A percentile compares a stretch with the other conserved stretches of the same genome.
Evolutionary conservation across 768 basidiomycete species (phyloP).

Genomic region (Candolleomyces eurysporus): DNA sequence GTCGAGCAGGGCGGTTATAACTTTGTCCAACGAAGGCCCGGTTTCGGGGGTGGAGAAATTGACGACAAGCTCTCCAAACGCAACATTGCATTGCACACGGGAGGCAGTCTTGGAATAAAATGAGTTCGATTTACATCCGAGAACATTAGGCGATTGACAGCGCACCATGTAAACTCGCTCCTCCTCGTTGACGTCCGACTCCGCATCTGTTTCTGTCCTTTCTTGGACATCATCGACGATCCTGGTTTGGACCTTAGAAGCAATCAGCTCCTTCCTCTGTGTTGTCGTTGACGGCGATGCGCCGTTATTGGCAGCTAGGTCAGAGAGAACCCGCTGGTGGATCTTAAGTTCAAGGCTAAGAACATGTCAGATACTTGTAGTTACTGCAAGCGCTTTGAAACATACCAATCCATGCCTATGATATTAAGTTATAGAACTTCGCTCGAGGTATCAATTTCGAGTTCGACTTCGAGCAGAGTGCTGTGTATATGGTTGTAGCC

Average conservation of each 20-base stretch:
- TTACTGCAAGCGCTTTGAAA: neutral
- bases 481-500: too few species aligned
- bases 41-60: slow-evolving; percentile 53
- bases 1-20: slow-evolving; percentile 61
- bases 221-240: slow-evolving; percentile 17
- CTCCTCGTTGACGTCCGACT: slow-evolving; percentile 20
- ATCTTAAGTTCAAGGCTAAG: slow-evolving; percentile 78
- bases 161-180: slow-evolving; percentile 55
- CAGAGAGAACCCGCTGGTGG: slow-evolving; percentile 70
- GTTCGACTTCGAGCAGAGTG: too few species aligned
- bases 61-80: slow-evolving; percentile 75
- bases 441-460: too few species aligned
- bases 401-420: neutral
- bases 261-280: slow-evolving; percentile 51
- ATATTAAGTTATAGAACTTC: neutral
- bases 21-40: slow-evolving; percentile 49
- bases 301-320: slow-evolving; percentile 53
- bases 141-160: neutral
- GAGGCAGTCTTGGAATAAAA: slow-evolving; percentile 53
- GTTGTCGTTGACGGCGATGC: slow-evolving; percentile 45
- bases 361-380: neutral
- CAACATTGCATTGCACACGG: slow-evolving; percentile 75
- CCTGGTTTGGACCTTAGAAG: slow-evolving; percentile 55
- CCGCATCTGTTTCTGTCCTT: slow-evolving; percentile 20
- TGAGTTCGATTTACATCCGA: neutral